These are phyloP conservation scores for Colletotrichum musae DNA, from an alignment of 2,329 filamentous ascomycete species.

Conservation along the genomic window DNA sequence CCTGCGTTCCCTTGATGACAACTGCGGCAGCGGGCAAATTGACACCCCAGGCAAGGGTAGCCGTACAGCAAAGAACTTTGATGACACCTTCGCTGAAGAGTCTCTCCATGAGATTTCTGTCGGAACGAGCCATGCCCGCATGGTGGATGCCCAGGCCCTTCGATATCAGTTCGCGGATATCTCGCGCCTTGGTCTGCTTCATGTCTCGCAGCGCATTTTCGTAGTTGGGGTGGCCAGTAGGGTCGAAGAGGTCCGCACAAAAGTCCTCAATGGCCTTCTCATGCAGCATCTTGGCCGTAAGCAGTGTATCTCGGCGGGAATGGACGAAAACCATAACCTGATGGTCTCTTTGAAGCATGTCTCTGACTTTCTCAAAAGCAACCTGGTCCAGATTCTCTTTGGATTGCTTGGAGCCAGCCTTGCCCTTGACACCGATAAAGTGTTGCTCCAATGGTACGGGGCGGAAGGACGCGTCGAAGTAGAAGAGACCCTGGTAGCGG, in stretches of 20 bases:
- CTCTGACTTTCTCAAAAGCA: constrained; percentile 93
- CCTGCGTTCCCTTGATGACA: constrained; percentile 96
- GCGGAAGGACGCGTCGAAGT: constrained; percentile 95
- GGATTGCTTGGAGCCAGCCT: constrained; percentile 83
- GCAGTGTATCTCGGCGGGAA: constrained; percentile 92
- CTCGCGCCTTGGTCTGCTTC: constrained; percentile 86
- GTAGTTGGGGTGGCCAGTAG: constrained; percentile 82
- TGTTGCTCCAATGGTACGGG: constrained; percentile 97
- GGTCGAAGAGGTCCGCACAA: constrained; percentile 87
- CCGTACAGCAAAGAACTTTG: constrained; percentile 97
- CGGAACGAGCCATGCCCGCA: constrained; percentile 94
- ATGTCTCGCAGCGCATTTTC: constrained; percentile 86
- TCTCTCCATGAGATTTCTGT: constrained; percentile 95
- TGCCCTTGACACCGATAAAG: constrained; percentile 96
- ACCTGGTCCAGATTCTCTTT: constrained; percentile 90
- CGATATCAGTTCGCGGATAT: constrained; percentile 88
- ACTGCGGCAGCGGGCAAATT: constrained; percentile 97
- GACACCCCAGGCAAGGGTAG: constrained; percentile 98
- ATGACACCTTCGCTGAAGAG: constrained; percentile 93
- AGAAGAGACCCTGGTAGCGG: constrained; percentile 91
- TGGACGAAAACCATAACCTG: constrained; percentile 99
- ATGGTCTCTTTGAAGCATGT: constrained; percentile 93
- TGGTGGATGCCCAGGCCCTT: constrained; percentile 97
- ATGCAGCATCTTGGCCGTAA: constrained; percentile 87
- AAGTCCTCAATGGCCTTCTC: constrained; percentile 88